Evolutionary conservation across 2,329 filamentous ascomycete genomes (phyloP).

Genomic region (Ceratocystis colombiana): DNA sequence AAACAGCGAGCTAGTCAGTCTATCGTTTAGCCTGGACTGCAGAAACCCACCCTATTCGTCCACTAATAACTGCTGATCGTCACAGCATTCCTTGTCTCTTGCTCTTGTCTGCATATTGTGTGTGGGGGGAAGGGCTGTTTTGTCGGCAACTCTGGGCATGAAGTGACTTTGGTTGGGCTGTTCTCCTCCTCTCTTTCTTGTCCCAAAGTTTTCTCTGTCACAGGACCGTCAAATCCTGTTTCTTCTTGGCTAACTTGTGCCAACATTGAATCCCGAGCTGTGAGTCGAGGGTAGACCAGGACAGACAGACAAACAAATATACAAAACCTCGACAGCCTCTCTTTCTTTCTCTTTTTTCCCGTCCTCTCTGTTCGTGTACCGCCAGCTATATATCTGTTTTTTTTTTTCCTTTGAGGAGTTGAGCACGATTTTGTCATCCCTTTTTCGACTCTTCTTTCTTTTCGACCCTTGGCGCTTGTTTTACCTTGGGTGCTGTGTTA

Average conservation of each 20-base stretch:
- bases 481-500: slow-evolving; percentile 10
- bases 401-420: background rate
- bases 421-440: background rate
- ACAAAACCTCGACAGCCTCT: too few relatives aligned
- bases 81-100: background rate
- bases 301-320: too few relatives aligned
- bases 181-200: too few relatives aligned
- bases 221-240: slow-evolving; percentile 1
- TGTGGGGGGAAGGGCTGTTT: background rate
- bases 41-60: background rate
- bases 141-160: background rate
- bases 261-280: too few relatives aligned
- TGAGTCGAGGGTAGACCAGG: too few relatives aligned
- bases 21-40: too few relatives aligned
- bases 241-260: background rate
- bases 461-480: background rate
- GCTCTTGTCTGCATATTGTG: background rate
- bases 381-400: too few relatives aligned
- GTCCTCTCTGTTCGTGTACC: too few relatives aligned
- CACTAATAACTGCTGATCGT: slow-evolving; percentile 3
- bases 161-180: background rate
- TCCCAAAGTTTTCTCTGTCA: background rate
- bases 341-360: too few relatives aligned
- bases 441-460: background rate
- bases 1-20: too few relatives aligned